Evolutionary conservation across 1,284 basidiomycete species (phyloP).

Genomic region (Puccinia hordei): DNA sequence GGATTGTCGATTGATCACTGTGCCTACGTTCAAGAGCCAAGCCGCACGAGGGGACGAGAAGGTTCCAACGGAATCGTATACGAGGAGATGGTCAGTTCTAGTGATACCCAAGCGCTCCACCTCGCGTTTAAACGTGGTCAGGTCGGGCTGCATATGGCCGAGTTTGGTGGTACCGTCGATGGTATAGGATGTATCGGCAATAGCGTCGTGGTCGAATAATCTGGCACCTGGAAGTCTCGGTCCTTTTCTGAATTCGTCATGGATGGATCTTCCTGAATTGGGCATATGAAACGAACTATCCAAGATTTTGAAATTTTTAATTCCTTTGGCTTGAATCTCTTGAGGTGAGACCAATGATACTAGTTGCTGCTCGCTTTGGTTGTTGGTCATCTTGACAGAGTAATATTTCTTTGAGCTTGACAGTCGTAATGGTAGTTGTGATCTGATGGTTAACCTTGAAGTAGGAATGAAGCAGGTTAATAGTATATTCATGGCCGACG

Average conservation of each 20-base stretch:
- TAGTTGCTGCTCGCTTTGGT: not conserved
- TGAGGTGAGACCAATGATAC: constrained; percentile 1
- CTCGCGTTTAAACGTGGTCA: constrained; percentile 10
- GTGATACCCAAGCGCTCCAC: constrained; percentile 27
- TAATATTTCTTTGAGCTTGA: not conserved
- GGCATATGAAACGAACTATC: constrained; percentile 41
- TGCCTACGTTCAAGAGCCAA: constrained; percentile 66
- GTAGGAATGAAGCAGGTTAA: too few species aligned
- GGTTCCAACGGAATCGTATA: constrained; percentile 79
- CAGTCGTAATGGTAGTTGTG: too few species aligned
- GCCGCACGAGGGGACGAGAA: constrained; percentile 87
- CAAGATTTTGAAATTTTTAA: constrained; percentile 10
- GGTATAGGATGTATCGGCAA: constrained; percentile 24
- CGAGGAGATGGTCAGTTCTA: constrained; percentile 48
- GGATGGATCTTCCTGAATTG: constrained; percentile 21
- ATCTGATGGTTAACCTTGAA: too few species aligned
- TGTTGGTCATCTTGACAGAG: not conserved
- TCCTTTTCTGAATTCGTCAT: not conserved
- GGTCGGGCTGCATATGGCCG: constrained; percentile 38
- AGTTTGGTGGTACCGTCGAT: constrained; percentile 3
- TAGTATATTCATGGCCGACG: too few species aligned
- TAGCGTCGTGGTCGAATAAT: constrained; percentile 39
- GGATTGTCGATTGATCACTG: not conserved
- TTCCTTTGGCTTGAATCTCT: not conserved
- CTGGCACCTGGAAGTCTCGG: constrained; percentile 7